Conservation (phyloP, 257 asterid species). For the Echium plantagineum region DNA sequence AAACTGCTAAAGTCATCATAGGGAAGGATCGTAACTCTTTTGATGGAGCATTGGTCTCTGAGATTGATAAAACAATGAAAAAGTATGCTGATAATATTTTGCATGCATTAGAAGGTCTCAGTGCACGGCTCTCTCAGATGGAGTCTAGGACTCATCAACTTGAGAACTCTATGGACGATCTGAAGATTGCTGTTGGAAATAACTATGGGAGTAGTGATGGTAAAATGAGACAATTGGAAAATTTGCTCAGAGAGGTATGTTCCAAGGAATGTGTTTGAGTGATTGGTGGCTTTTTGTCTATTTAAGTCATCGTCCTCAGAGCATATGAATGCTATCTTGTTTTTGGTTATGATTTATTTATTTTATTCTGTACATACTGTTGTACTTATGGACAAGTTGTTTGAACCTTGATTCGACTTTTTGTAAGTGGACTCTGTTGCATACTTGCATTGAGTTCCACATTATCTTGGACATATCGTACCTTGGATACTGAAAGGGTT, state of each 20-base stretch:
- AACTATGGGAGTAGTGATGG: slow-evolving; percentile 67
- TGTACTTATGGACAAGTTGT: too few species aligned
- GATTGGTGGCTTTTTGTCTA: not conserved
- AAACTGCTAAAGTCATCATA: slow-evolving; percentile 44
- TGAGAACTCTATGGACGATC: slow-evolving; percentile 73
- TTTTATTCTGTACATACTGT: too few species aligned
- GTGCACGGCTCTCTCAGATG: slow-evolving; percentile 80
- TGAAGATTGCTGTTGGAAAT: slow-evolving; percentile 60
- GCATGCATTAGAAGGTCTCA: slow-evolving; percentile 62
- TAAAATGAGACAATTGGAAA: slow-evolving; percentile 64
- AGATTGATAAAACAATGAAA: slow-evolving; percentile 73
- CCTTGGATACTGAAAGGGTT: too few species aligned
- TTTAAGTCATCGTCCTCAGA: not conserved
- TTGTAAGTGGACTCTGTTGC: too few species aligned
- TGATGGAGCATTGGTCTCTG: slow-evolving; percentile 44
- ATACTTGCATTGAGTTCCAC: too few species aligned
- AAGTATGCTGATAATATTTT: slow-evolving; percentile 65
- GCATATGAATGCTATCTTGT: too few species aligned
- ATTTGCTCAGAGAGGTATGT: slow-evolving; percentile 70
- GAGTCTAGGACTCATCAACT: slow-evolving; percentile 67
- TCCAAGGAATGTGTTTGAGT: not conserved
- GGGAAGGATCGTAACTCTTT: slow-evolving; percentile 42
- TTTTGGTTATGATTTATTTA: too few species aligned
- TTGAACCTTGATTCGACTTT: too few species aligned
- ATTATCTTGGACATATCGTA: too few species aligned